A percentile compares a stretch with the other conserved stretches of the same genome.
Conservation (phyloP, 2,329 filamentous ascomycete genomes). For the Periconia sp. region DNA sequence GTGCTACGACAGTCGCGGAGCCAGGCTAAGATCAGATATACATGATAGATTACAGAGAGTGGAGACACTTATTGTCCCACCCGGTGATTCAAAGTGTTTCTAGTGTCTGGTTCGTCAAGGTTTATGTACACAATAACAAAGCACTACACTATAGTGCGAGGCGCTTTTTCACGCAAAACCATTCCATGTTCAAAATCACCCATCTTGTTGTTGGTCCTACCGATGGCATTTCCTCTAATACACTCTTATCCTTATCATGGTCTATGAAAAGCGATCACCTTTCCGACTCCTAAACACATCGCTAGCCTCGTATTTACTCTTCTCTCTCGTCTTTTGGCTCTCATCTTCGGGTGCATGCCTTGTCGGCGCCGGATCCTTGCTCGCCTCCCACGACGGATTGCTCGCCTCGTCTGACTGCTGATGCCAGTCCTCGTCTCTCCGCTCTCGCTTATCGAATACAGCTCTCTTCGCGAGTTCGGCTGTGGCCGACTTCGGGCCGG, state of each 20-base stretch:
- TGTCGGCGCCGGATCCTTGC: slow-evolving; percentile 82
- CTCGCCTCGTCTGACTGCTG: slow-evolving; percentile 19
- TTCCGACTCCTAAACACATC: slow-evolving; percentile 78
- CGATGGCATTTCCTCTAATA: background rate
- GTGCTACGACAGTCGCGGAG: too few species aligned
- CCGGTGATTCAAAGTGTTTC: too few species aligned
- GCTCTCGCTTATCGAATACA: background rate
- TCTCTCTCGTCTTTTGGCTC: slow-evolving; percentile 70
- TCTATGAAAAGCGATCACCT: slow-evolving; percentile 79
- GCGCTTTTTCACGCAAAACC: background rate
- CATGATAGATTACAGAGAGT: too few species aligned
- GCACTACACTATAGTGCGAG: too few species aligned
- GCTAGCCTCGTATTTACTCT: slow-evolving; percentile 87
- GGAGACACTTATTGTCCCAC: too few species aligned
- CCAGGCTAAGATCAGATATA: too few species aligned
- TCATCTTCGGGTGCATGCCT: slow-evolving; percentile 78
- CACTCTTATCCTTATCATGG: too few species aligned
- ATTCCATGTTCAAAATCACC: background rate
- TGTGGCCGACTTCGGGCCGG: slow-evolving; percentile 14
- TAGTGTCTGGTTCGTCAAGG: too few species aligned
- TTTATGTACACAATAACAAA: too few species aligned
- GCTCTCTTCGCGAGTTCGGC: slow-evolving; percentile 15
- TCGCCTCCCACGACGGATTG: slow-evolving; percentile 75
- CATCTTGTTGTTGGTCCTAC: background rate
- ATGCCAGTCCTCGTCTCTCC: slow-evolving; percentile 18